phyloP scores from a whole-genome alignment of 352 stramenopile genomes.

The Pythium sukuiense region DNA sequence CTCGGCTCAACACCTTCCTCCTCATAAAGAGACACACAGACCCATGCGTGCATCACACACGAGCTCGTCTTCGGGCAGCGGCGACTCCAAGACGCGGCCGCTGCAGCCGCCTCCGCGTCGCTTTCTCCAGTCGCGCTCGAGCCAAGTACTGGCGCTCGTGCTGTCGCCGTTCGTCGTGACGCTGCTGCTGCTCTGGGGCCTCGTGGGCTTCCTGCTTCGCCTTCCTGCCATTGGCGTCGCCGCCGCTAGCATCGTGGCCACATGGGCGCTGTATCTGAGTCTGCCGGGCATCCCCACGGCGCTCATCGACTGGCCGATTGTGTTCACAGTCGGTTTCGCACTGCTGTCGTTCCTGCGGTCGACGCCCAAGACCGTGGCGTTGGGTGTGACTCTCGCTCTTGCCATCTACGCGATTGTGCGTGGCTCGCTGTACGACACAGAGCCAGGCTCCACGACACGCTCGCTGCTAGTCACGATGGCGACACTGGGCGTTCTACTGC shows the following conservation, averaged over 20 bases:
- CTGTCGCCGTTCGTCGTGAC: slow-evolving; percentile 46
- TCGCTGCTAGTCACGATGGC: slow-evolving; percentile 38
- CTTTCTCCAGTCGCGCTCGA: slow-evolving; percentile 3
- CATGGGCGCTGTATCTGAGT: slow-evolving; percentile 55
- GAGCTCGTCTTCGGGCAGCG: slow-evolving; percentile 7
- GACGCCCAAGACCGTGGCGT: slow-evolving; percentile 25
- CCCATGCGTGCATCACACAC: slow-evolving; percentile 4
- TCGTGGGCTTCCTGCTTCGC: slow-evolving; percentile 51
- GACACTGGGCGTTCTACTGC: slow-evolving; percentile 45
- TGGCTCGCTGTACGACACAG: slow-evolving; percentile 33
- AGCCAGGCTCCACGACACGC: slow-evolving; percentile 32
- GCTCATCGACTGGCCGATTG: slow-evolving; percentile 62
- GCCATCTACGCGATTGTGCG: slow-evolving; percentile 51
- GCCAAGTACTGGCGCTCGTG: slow-evolving; percentile 35
- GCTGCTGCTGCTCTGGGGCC: slow-evolving; percentile 53
- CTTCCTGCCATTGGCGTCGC: slow-evolving; percentile 40
- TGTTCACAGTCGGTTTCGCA: slow-evolving; percentile 41
- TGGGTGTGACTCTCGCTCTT: slow-evolving; percentile 1
- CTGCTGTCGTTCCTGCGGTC: slow-evolving; percentile 33
- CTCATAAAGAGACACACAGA: no score
- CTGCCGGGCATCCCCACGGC: slow-evolving; percentile 45
- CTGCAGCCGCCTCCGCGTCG: slow-evolving; percentile 21
- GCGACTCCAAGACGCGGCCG: slow-evolving; percentile 9
- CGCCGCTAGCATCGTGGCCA: slow-evolving; percentile 23
- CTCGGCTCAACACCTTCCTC: background rate